phyloP scores from a whole-genome alignment of 1,284 basidiomycete genomes.

The Tremellales sp. region DNA sequence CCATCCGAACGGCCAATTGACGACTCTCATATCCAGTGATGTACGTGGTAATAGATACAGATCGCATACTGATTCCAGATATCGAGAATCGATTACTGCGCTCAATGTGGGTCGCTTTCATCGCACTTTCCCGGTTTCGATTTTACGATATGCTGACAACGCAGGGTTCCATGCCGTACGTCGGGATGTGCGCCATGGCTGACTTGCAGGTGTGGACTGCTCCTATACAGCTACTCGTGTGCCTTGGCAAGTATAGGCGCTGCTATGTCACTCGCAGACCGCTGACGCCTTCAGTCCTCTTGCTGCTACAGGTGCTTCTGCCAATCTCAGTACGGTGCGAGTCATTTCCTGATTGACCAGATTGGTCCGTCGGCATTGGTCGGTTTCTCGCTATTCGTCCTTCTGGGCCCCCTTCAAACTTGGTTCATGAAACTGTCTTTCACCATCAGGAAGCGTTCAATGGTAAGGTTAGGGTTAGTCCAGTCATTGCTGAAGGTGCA shows the following conservation, averaged over 20 bases:
- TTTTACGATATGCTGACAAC: background rate
- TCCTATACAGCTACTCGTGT: constrained; percentile 61
- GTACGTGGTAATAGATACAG: constrained; percentile 44
- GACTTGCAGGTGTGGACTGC: constrained; percentile 57
- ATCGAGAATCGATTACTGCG: constrained; percentile 43
- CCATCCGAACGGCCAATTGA: constrained; percentile 63
- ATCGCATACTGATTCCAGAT: constrained; percentile 17
- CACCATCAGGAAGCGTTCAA: constrained; percentile 57
- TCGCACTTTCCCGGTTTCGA: background rate
- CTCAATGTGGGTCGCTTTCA: constrained; percentile 28
- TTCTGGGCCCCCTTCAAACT: constrained; percentile 66
- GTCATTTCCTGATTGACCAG: constrained; percentile 42
- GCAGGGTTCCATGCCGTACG: constrained; percentile 57
- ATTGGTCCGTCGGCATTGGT: constrained; percentile 71
- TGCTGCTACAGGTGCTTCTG: constrained; percentile 56
- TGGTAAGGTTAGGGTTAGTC: constrained; percentile 36
- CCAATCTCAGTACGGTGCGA: background rate
- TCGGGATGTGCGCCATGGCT: background rate
- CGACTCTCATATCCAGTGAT: constrained; percentile 71
- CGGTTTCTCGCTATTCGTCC: constrained; percentile 68
- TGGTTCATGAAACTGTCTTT: constrained; percentile 67
- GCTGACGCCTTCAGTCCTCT: constrained; percentile 46
- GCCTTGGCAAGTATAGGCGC: constrained; percentile 46
- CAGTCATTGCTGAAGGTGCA: constrained; percentile 4
- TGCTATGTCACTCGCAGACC: background rate